phyloP scores from a whole-genome alignment of 129 eudicot species.

The Smallanthus sonchifolius region DNA sequence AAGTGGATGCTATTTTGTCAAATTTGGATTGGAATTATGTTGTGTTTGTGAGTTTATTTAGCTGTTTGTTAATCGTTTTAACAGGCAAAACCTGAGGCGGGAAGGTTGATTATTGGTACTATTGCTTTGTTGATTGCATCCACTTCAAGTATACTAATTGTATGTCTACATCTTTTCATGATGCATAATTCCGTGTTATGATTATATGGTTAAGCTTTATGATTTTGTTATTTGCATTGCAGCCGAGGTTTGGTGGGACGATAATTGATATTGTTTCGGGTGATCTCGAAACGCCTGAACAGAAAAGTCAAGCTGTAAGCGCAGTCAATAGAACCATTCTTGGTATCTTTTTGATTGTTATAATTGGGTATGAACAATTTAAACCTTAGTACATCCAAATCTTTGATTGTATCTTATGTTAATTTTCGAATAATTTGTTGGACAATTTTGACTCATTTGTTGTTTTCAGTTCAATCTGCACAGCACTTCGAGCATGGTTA shows the following conservation, averaged over 20 bases:
- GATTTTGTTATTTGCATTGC: conserved; percentile 26
- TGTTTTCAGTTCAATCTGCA: conserved; percentile 59
- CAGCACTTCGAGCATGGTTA: conserved; percentile 84
- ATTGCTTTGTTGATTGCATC: conserved; percentile 77
- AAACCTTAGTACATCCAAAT: conserved; percentile 1
- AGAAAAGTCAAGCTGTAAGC: conserved; percentile 55
- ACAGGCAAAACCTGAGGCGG: conserved; percentile 90
- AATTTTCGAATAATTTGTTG: neutral
- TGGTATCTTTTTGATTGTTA: conserved; percentile 58
- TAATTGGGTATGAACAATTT: conserved; percentile 56
- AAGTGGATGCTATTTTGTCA: conserved; percentile 23
- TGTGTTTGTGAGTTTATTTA: neutral
- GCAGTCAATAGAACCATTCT: conserved; percentile 64
- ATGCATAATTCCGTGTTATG: neutral
- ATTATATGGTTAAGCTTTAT: conserved; percentile 5
- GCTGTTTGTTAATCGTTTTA: neutral
- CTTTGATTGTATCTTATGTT: neutral
- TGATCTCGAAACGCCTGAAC: conserved; percentile 63
- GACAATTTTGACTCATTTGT: conserved; percentile 9
- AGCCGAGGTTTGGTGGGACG: conserved; percentile 87
- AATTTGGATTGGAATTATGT: neutral
- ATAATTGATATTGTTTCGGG: conserved; percentile 83
- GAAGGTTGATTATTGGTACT: conserved; percentile 59
- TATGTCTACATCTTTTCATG: conserved; percentile 28
- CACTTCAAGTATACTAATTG: conserved; percentile 65